Percentiles rank a stretch among this genome's conserved stretches.
These are phyloP conservation scores for Gyromitra esculenta DNA, from an alignment of 2,329 filamentous ascomycete species.

Conservation along the genomic window DNA sequence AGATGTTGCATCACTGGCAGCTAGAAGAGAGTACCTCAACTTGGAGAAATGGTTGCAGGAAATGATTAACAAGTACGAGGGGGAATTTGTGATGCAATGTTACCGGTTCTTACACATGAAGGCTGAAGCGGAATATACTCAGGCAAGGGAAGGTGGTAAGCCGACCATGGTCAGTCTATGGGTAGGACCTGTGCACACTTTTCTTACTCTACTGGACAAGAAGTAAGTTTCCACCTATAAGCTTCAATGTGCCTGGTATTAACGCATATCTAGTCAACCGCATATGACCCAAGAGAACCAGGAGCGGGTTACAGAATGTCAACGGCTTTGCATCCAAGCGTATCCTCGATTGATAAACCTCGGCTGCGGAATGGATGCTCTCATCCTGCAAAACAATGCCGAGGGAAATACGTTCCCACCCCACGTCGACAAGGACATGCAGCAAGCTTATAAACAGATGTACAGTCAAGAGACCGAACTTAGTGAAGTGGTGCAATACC, in stretches of 20 bases:
- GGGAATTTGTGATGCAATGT: conserved; percentile 55
- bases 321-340: conserved; percentile 86
- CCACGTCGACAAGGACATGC: conserved; percentile 88
- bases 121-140: conserved; percentile 54
- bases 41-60: conserved; percentile 58
- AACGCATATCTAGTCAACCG: conserved; percentile 60
- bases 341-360: conserved; percentile 98
- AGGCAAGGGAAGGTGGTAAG: conserved; percentile 51
- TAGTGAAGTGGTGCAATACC: conserved; percentile 81
- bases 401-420: conserved; percentile 82
- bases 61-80: conserved; percentile 57
- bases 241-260: conserved; percentile 4
- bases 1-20: conserved; percentile 57
- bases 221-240: conserved; percentile 42
- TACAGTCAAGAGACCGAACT: conserved; percentile 91
- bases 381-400: conserved; percentile 85
- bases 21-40: conserved; percentile 57
- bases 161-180: conserved; percentile 54
- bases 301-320: conserved; percentile 77
- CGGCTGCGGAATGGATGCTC: conserved; percentile 87
- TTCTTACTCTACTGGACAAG: conserved; percentile 54
- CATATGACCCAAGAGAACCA: conserved; percentile 66
- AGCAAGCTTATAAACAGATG: conserved; percentile 98
- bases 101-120: conserved; percentile 55
- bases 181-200: conserved; percentile 55